phyloP scores from a whole-genome alignment of 495 filamentous ascomycete species.

The Filosporella fistucella region DNA sequence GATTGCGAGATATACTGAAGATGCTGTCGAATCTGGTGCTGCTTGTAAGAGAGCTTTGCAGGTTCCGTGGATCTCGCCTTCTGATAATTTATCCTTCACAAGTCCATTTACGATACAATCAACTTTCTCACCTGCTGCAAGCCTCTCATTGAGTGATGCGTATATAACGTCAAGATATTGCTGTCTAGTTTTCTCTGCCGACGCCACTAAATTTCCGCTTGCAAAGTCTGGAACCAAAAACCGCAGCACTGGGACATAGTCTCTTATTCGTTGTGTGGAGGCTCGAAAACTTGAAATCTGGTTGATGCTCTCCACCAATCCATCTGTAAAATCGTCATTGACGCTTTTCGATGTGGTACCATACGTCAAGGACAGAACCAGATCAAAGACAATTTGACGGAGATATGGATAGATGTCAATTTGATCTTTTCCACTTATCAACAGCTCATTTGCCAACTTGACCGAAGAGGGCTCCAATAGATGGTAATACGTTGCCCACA shows the following conservation, averaged over 20 bases:
- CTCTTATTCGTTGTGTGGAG: conserved; percentile 2
- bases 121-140: conserved; percentile 4
- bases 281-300: background rate
- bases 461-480: conserved; percentile 1
- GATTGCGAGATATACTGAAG: background rate
- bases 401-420: conserved; percentile 5
- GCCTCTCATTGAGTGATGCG: background rate
- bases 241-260: conserved; percentile 5
- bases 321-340: conserved; percentile 1
- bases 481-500: conserved; percentile 3
- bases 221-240: background rate
- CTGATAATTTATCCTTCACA: conserved; percentile 3
- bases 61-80: background rate
- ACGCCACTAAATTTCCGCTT: background rate
- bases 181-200: conserved; percentile 6
- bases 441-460: background rate
- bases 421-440: background rate
- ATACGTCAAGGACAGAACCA: conserved; percentile 7
- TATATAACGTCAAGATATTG: conserved; percentile 4
- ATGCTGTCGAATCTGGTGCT: conserved; percentile 7
- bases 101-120: conserved; percentile 4
- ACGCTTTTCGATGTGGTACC: background rate
- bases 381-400: conserved; percentile 3
- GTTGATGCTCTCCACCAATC: background rate
- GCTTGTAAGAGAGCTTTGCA: conserved; percentile 8